Evolutionary conservation across 192 early-diverging fungal species (phyloP).

Genomic region (Backusella liffmaniae): DNA sequence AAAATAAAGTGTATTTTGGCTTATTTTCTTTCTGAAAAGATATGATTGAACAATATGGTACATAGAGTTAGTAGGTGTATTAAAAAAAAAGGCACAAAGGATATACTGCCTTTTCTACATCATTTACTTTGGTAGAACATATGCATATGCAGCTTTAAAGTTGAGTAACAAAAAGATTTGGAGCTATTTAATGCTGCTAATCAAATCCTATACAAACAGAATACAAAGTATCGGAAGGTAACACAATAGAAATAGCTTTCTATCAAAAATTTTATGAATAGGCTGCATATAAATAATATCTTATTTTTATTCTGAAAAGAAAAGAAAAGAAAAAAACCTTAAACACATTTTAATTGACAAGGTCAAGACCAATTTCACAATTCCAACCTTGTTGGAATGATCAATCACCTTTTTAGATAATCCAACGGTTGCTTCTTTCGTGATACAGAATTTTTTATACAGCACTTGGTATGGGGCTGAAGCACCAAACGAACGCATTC

Average conservation of each 20-base stretch:
- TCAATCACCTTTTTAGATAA: conserved; percentile 79
- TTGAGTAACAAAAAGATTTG: not conserved
- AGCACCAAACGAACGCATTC: conserved; percentile 87
- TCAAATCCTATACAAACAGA: not conserved
- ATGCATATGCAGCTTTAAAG: not conserved
- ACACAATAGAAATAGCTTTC: too few species aligned
- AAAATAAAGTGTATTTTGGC: not conserved
- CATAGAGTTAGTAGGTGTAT: too few species aligned
- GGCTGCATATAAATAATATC: too few species aligned
- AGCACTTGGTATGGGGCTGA: conserved; percentile 78
- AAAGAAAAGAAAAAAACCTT: too few species aligned
- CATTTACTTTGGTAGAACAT: not conserved
- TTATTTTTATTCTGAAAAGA: too few species aligned
- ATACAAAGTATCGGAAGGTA: not conserved
- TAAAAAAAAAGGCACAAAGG: not conserved
- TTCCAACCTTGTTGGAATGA: conserved; percentile 63
- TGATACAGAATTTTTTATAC: conserved; percentile 82
- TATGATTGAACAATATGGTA: too few species aligned
- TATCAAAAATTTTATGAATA: too few species aligned
- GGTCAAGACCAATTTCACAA: conserved; percentile 23
- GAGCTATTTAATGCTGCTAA: too few species aligned
- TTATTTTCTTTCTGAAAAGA: not conserved
- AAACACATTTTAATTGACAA: not conserved
- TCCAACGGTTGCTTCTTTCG: conserved; percentile 62
- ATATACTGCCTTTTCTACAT: too few species aligned